Evolutionary conservation across 2,329 filamentous ascomycete species (phyloP), one percentile per base, ranked within the genome.

Genomic region (Pestalotiopsis sp.): DNA sequence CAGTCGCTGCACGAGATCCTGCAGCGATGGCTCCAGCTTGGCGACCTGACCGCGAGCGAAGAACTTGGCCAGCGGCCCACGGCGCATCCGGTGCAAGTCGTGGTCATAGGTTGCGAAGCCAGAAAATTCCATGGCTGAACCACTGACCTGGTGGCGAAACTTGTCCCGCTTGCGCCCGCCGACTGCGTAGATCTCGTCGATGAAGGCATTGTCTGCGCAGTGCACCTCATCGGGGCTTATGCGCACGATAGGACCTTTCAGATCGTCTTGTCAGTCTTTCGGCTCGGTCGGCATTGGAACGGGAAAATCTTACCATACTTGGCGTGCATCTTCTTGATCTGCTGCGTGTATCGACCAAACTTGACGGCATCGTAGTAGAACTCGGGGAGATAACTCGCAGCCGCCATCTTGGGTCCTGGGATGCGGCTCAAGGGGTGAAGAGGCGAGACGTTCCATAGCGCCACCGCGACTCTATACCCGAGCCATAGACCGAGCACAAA

Each of bases 221-320:
- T 82, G 81, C 2, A 81, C 75, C 68, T 83, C 81, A n/a, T 80
- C 70, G 0, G 81, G 80, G 57, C 74, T 82, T 56, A 82, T 82
- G 6, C 81, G 74, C 6, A 82, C 77, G 39, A 83, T 78, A 2
- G 80, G 81, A 0, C 79, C 61, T 63, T 6, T 64, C 20, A 25
- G 6, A 6, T 23, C 36, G 2, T 36, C 13, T 6, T 39, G 27
- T 62, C 59, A 62, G 36, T 39, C 59, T 17, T 12, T n/a, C 20
- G 14, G 3, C 31, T 39, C 36, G 14, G 14, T 11, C 14, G n/a
- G 14, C 23, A 59, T 23, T 7, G 25, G 27, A 62, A 20, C 5
- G 4, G 11, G 2, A 39, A 11, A 27, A 20, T 2, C 61, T 65
- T 70, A 78, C 81, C 81, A 70, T 83, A 82, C 9, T 71, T 68